Conservation (phyloP, 257 asterid genomes). For the Verbascum thapsus region DNA sequence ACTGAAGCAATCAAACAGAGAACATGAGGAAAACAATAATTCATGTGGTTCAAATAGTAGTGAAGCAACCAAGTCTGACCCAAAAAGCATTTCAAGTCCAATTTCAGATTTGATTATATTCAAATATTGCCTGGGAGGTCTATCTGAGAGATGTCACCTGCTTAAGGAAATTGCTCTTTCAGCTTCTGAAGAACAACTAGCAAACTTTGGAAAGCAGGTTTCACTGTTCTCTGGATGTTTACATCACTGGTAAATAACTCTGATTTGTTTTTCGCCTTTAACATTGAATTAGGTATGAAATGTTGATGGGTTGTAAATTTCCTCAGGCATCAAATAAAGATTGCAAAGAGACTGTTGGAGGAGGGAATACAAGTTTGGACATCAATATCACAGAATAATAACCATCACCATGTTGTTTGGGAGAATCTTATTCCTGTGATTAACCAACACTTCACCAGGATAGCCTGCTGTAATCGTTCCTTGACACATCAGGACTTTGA, state of each 20-base stretch:
- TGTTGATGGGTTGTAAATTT: constrained; percentile 29
- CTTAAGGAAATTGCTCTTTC: constrained; percentile 80
- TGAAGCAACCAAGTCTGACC: constrained; percentile 55
- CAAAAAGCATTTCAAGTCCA: constrained; percentile 41
- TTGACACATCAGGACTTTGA: constrained; percentile 77
- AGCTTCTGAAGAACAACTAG: constrained; percentile 58
- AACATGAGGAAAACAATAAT: constrained; percentile 39
- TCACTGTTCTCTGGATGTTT: constrained; percentile 78
- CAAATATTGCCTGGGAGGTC: constrained; percentile 84
- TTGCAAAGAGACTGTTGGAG: constrained; percentile 73
- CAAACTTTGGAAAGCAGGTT: constrained; percentile 68
- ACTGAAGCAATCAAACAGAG: constrained; percentile 43
- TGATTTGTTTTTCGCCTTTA: too few species aligned
- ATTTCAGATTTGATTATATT: constrained; percentile 72
- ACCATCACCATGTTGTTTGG: constrained; percentile 72
- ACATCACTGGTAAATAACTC: constrained; percentile 92
- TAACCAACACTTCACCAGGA: constrained; percentile 58
- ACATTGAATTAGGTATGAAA: too few species aligned
- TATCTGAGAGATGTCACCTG: constrained; percentile 65
- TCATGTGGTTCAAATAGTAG: constrained; percentile 65
- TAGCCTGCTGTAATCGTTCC: constrained; percentile 62
- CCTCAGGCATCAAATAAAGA: constrained; percentile 78
- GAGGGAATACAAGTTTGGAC: constrained; percentile 78
- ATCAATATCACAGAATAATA: constrained; percentile 51
- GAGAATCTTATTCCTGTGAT: constrained; percentile 54